Base-by-base conservation (phyloP, 2,329 filamentous ascomycete species). In the Fusarium equiseti region DNA sequence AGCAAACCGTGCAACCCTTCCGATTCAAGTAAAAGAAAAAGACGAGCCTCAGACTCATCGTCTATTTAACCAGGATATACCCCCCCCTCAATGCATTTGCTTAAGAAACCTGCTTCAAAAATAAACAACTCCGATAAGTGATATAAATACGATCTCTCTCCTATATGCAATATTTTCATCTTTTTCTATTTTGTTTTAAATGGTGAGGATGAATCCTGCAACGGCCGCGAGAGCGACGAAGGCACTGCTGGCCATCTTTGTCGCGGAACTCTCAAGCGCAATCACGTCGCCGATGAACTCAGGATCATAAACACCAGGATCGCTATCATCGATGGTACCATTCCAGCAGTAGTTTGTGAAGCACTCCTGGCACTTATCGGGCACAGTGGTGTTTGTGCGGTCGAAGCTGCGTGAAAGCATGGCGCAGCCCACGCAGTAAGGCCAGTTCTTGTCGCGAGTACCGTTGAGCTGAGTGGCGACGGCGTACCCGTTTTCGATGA, bases 271-370 rank as follows among this genome's bases (percentile, higher is more conserved):
- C 31, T 77, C 62, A 11, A 75, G 46, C 27, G 75, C 59, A 38
- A 81, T 74, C 15, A 67, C 59, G 40, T 73, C 71, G 58, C 76
- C 70, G 38, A 75, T 74, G 8, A 77, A 70, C 3, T 54, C 20
- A 12, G 80, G 80, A 26, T 71, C 55, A 46, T 81, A 81, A 10
- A 65, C 73, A 65, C 71, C 86, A 2, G 79, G 76, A 1, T 75
- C 72, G 13, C 69, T 61, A 53, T 78, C 77, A 29, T 79, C 77
- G 38, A 81, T 60, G 18, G 88, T 92, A n/a, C 96, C 96, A 78
- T 98, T 88, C 96, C 96, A 99, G 87, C 96, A 99, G 83, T 98
- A 98, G 22, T 84, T 81, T 15, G 84, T 72, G 80, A 98, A 98
- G 83, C 96, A 99, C 52, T 85, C 76, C 45, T 82, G 84, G 83